Evolutionary conservation across 208 protist genomes (phyloP).

Genomic region (Trichomonas tenax): DNA sequence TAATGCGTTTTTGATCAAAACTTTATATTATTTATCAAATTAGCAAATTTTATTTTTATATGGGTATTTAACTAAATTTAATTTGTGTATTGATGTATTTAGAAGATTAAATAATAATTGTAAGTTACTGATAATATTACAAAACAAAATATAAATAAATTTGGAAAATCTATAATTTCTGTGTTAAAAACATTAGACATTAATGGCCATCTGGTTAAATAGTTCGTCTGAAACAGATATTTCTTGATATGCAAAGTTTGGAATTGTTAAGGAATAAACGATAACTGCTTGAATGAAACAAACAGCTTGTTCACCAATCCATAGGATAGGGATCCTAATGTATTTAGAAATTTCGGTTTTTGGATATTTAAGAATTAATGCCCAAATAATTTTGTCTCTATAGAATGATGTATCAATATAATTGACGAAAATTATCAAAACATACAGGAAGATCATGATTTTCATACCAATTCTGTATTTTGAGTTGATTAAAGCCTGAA

Average conservation of each 20-base stretch:
- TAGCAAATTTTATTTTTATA: too few relatives aligned
- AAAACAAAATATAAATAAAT: too few relatives aligned
- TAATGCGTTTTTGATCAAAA: too few relatives aligned
- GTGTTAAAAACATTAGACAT: too few relatives aligned
- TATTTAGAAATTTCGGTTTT: background rate
- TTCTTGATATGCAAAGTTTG: background rate
- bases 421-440: background rate
- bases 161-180: too few relatives aligned
- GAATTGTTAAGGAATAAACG: background rate
- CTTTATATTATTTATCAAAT: too few relatives aligned
- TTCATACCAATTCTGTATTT: background rate
- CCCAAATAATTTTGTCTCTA: background rate
- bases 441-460: background rate
- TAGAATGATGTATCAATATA: background rate
- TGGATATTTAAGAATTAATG: background rate
- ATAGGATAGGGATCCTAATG: background rate
- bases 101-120: too few relatives aligned
- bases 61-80: too few relatives aligned
- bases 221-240: background rate
- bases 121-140: too few relatives aligned
- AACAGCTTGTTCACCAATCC: background rate
- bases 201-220: background rate
- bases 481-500: background rate
- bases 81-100: too few relatives aligned
- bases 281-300: background rate